Evolutionary conservation across 495 filamentous ascomycete genomes (phyloP).

Genomic region (Podospora conica): DNA sequence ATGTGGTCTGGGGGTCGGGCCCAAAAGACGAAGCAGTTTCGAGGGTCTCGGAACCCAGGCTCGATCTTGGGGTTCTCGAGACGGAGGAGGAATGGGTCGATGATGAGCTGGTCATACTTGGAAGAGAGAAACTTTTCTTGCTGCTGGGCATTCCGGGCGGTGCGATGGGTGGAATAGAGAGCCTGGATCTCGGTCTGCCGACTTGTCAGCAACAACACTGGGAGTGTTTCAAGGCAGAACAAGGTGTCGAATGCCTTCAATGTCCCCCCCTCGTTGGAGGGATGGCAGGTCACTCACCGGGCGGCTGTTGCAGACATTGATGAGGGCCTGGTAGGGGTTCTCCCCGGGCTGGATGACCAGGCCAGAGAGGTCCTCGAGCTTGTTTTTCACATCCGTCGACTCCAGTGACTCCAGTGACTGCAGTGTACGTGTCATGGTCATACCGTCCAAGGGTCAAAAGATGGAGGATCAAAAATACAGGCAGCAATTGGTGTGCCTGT

Average conservation of each 20-base stretch:
- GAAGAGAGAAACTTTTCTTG: conserved; percentile 57
- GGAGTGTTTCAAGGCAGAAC: background rate
- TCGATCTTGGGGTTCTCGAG: conserved; percentile 54
- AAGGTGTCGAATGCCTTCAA: background rate
- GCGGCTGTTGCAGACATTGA: conserved; percentile 53
- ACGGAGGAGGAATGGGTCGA: conserved; percentile 69
- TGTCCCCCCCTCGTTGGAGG: background rate
- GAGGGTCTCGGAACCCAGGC: conserved; percentile 60
- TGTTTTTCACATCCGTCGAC: conserved; percentile 44
- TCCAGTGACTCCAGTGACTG: no score
- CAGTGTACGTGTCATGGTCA: conserved; percentile 29
- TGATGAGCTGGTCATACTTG: conserved; percentile 62
- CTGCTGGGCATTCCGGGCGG: conserved; percentile 64
- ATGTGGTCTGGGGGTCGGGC: conserved; percentile 71
- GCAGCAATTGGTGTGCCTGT: background rate
- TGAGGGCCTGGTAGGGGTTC: conserved; percentile 75
- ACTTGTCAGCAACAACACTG: background rate
- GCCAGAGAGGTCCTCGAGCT: conserved; percentile 52
- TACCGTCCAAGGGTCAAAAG: background rate
- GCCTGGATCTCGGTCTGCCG: conserved; percentile 61
- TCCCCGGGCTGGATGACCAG: conserved; percentile 39
- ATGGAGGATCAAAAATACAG: background rate
- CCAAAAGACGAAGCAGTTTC: conserved; percentile 83
- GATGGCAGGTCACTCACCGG: conserved; percentile 43
- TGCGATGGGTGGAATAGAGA: conserved; percentile 67